phyloP scores from a whole-genome alignment of 129 eudicot species.

The Ambrosia artemisiifolia region DNA sequence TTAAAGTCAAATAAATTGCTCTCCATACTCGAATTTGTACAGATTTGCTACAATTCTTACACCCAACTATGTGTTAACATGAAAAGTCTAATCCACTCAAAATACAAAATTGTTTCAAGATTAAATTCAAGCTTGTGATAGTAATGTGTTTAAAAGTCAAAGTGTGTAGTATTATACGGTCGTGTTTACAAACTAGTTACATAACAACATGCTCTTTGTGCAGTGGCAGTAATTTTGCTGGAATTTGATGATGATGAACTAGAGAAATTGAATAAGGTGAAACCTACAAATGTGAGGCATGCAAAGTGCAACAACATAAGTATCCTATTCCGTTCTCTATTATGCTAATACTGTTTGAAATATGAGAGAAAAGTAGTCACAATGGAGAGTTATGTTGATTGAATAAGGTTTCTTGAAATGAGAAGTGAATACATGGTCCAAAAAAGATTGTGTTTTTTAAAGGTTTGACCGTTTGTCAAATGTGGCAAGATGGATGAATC shows the following conservation, averaged over 20 bases:
- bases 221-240: slow-evolving; percentile 9
- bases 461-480: background rate
- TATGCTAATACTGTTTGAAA: slow-evolving; percentile 11
- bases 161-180: background rate
- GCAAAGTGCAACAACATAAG: background rate
- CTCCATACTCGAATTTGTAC: background rate
- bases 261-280: background rate
- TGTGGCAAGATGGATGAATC: background rate
- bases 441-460: slow-evolving; percentile 11
- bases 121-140: background rate
- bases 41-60: background rate
- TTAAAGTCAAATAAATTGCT: background rate
- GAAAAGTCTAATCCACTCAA: background rate
- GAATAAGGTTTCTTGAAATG: slow-evolving; percentile 31
- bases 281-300: slow-evolving; percentile 18
- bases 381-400: slow-evolving; percentile 12
- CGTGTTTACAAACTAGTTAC: background rate
- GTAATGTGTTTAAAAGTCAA: background rate
- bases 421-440: slow-evolving; percentile 26
- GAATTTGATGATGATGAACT: background rate
- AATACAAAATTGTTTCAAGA: background rate
- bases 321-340: slow-evolving; percentile 12
- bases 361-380: slow-evolving; percentile 2
- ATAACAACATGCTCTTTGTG: background rate
- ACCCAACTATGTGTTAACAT: background rate